These are phyloP conservation scores for Ganoderma boninense DNA, from an alignment of 1,284 basidiomycete genomes.

Conservation along the genomic window DNA sequence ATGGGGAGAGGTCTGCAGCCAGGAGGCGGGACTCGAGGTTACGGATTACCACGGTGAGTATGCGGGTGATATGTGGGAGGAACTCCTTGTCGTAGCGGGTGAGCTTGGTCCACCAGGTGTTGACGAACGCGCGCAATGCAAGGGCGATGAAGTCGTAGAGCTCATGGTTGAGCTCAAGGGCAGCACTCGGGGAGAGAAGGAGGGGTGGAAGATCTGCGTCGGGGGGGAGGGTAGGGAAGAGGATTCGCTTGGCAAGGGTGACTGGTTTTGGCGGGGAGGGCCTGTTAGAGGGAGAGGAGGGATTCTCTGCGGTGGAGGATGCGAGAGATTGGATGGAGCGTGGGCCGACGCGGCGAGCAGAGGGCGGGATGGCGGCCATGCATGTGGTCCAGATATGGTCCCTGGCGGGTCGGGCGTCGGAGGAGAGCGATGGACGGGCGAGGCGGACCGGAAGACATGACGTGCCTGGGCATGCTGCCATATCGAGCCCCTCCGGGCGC, in stretches of 20 bases:
- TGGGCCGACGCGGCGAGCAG: slow-evolving; percentile 35
- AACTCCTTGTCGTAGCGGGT: slow-evolving; percentile 85
- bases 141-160: slow-evolving; percentile 83
- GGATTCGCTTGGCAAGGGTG: slow-evolving; percentile 69
- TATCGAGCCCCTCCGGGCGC: not conserved
- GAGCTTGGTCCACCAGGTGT: slow-evolving; percentile 85
- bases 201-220: slow-evolving; percentile 60
- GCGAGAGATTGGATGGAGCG: slow-evolving; percentile 41
- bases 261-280: slow-evolving; percentile 39
- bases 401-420: slow-evolving; percentile 9
- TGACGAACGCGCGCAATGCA: slow-evolving; percentile 76
- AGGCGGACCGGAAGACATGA: not conserved
- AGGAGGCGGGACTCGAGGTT: slow-evolving; percentile 66
- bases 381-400: slow-evolving; percentile 11
- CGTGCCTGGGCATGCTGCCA: not conserved
- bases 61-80: slow-evolving; percentile 70
- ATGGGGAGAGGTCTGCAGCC: slow-evolving; percentile 60
- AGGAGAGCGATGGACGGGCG: not conserved
- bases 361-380: slow-evolving; percentile 36
- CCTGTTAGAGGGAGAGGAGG: slow-evolving; percentile 29
- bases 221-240: slow-evolving; percentile 66
- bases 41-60: slow-evolving; percentile 67
- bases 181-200: slow-evolving; percentile 50
- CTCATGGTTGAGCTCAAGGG: slow-evolving; percentile 69
- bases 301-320: slow-evolving; percentile 41